phyloP scores from a whole-genome alignment of 257 asterid genomes.

The Coffea canephora region DNA sequence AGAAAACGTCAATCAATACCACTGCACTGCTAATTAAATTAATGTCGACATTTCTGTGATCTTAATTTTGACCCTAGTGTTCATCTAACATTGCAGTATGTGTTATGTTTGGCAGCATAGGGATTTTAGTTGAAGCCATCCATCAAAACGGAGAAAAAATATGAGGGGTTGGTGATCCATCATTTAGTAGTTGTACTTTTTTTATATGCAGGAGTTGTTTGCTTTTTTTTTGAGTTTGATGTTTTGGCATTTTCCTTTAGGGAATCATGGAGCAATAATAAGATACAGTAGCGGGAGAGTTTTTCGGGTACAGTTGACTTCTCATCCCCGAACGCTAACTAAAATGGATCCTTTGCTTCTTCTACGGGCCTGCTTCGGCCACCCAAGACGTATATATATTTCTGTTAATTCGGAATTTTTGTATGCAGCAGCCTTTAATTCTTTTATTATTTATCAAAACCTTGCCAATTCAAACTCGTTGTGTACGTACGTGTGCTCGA shows the following conservation, averaged over 20 bases:
- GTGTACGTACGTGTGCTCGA: too few species aligned
- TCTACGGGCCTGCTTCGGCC: too few species aligned
- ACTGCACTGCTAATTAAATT: too few species aligned
- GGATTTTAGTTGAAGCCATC: background rate
- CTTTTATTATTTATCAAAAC: too few species aligned
- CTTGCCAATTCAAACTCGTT: too few species aligned
- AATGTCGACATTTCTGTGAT: background rate
- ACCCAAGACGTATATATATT: too few species aligned
- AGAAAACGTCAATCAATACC: too few species aligned
- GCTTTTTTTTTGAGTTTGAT: background rate
- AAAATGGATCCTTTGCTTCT: background rate
- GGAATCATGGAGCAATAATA: background rate
- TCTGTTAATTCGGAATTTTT: too few species aligned
- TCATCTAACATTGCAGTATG: constrained; percentile 2
- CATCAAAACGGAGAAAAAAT: constrained; percentile 1
- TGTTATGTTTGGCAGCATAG: constrained; percentile 28
- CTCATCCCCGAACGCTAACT: background rate
- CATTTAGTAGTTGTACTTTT: background rate
- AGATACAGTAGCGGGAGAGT: background rate
- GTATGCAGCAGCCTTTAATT: too few species aligned
- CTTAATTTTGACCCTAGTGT: background rate
- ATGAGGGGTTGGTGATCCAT: constrained; percentile 11
- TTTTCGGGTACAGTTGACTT: background rate
- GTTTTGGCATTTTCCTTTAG: background rate
- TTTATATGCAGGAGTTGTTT: background rate